Evolutionary conservation across 1,139 yeast genomes (phyloP), one percentile per base, ranked within the genome.

Genomic region (Spencermartinsiella ligniputridi): DNA sequence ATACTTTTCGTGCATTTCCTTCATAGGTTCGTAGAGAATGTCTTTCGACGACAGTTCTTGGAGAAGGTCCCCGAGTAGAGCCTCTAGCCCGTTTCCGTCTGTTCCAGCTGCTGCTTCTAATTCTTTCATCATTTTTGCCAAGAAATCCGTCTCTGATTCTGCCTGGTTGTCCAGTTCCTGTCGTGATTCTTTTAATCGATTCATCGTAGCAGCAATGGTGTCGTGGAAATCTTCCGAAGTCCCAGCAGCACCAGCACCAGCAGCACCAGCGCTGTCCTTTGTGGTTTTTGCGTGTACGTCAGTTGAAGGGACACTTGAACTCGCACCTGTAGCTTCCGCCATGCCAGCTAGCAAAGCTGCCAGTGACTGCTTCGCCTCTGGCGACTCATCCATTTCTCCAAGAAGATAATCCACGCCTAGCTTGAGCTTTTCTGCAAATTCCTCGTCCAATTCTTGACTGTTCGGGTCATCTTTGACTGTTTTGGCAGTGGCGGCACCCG

Each of bases 11-110:
- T 83, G 79, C 63, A 90, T 74, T 50, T 88, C 96, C 58, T 82
- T 84, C 67, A 92, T 76, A 2, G 97, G 96, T 54, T 85, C 95
- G 61, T 87, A 90, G 40, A 92, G 72, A 24, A 90, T 87, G 47
- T 83, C 94, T 62, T 88, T 90, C 5, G 95, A 81, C 16, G 94
- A 79, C 63, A 92, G 75, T 62, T 88, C 94, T 50, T 82, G 83
- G 58, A 92, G 73, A 82, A 90, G 82, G 43, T 85, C 89, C 21
- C 78, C 76, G 51, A 90, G 71, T 37, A 90, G 71, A 51, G 80
- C 79, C 42, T 84, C 75, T 53, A 75, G 73, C 6, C 64, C 73
- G 13, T 56, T 64, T 27, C 57, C 74, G 8, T 72, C 60, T 80
- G 68, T 53, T 75, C 89, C 40, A 76, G 74, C 50, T 75, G 71